phyloP scores from a whole-genome alignment of 805 yeast genomes.

The Tetrapisispora fleetii region DNA sequence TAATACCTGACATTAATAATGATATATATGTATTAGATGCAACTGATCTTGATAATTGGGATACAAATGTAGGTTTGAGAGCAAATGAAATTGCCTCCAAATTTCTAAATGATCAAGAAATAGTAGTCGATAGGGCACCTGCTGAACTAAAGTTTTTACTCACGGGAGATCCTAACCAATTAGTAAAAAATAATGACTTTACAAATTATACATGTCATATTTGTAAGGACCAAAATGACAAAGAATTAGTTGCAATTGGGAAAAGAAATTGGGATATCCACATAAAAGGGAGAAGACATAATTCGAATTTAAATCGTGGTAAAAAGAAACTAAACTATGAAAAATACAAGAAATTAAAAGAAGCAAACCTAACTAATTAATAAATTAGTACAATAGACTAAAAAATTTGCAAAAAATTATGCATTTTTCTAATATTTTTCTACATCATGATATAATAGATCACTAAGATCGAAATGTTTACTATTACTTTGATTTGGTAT shows the following conservation, averaged over 20 bases:
- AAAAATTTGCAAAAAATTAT: not conserved
- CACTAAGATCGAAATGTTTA: not conserved
- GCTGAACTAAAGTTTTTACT: constrained; percentile 26
- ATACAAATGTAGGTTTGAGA: constrained; percentile 39
- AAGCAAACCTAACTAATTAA: not conserved
- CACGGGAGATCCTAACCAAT: constrained; percentile 6
- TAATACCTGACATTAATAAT: constrained; percentile 56
- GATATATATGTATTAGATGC: constrained; percentile 66
- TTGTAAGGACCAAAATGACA: constrained; percentile 49
- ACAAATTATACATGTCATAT: constrained; percentile 68
- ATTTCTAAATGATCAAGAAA: constrained; percentile 27
- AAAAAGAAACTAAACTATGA: constrained; percentile 46
- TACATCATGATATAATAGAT: not conserved
- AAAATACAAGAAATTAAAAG: constrained; percentile 26
- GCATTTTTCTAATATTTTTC: not conserved
- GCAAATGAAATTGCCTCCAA: constrained; percentile 42
- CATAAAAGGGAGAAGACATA: constrained; percentile 57
- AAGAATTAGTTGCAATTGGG: constrained; percentile 60
- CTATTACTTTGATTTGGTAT: not conserved
- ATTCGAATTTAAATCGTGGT: constrained; percentile 38
- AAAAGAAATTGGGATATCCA: constrained; percentile 63
- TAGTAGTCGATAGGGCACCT: constrained; percentile 30
- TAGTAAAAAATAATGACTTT: constrained; percentile 10
- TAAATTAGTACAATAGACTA: not conserved
- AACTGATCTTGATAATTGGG: constrained; percentile 59